Evolutionary conservation across 768 basidiomycete genomes (phyloP).

Genomic region (Tephrocybe sp.): DNA sequence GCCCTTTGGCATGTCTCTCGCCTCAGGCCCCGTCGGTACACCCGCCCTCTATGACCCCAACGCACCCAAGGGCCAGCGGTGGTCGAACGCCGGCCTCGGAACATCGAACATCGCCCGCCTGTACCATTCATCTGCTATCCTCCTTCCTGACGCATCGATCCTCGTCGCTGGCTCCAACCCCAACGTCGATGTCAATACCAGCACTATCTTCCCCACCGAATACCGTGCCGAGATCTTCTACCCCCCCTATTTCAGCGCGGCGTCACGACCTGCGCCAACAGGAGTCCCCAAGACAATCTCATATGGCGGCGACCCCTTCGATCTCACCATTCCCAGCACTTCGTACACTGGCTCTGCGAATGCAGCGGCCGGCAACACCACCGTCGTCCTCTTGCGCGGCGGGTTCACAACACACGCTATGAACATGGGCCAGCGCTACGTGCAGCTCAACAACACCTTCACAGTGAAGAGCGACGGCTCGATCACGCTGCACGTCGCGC

Average conservation of each 20-base stretch:
- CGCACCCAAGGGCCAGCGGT: conserved; percentile 59
- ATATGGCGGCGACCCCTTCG: conserved; percentile 84
- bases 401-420: conserved; percentile 86
- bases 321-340: conserved; percentile 64
- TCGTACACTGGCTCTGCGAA: conserved; percentile 71
- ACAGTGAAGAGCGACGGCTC: conserved; percentile 73
- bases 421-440: conserved; percentile 83
- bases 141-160: conserved; percentile 81
- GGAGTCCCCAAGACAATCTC: conserved; percentile 71
- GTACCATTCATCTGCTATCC: conserved; percentile 80
- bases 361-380: conserved; percentile 71
- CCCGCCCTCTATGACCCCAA: conserved; percentile 76
- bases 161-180: conserved; percentile 93
- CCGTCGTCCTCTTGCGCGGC: conserved; percentile 73
- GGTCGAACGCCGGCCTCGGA: conserved; percentile 58
- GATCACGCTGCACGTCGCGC: conserved; percentile 77
- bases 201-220: conserved; percentile 67
- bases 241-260: conserved; percentile 83
- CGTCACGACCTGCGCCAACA: conserved; percentile 63
- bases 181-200: conserved; percentile 75
- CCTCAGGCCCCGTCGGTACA: conserved; percentile 63
- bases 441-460: conserved; percentile 74
- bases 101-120: conserved; percentile 63
- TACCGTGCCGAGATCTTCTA: conserved; percentile 90
- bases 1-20: conserved; percentile 62